phyloP scores from a whole-genome alignment of 495 filamentous ascomycete species.

The Tuber indicum region DNA sequence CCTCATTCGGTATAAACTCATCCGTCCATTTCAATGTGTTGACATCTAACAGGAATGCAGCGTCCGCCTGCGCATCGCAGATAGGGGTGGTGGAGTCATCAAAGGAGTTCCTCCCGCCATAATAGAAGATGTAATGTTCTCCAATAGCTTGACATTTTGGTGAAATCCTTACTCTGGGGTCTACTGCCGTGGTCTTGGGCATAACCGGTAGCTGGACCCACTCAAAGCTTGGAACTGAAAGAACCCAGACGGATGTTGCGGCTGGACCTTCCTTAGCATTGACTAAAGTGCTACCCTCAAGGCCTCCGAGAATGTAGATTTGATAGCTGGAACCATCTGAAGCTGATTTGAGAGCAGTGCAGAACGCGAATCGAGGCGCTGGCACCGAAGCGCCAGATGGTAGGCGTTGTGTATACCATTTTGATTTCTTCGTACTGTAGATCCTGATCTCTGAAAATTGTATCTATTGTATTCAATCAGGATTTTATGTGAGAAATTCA shows the following conservation, averaged over 20 bases:
- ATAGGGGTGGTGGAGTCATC: background rate
- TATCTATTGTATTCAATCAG: background rate
- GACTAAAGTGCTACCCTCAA: background rate
- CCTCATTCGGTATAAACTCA: background rate
- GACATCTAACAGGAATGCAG: slow-evolving; percentile 17
- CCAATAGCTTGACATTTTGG: slow-evolving; percentile 12
- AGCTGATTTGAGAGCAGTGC: slow-evolving; percentile 1
- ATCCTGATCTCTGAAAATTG: slow-evolving; percentile 12
- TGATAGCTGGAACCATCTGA: slow-evolving; percentile 17
- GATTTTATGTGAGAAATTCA: background rate
- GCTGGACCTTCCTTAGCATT: background rate
- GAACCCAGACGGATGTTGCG: slow-evolving; percentile 9
- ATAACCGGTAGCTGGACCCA: slow-evolving; percentile 9
- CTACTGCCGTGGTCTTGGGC: no score
- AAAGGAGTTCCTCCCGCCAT: slow-evolving; percentile 13
- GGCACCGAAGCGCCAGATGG: background rate
- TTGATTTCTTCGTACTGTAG: slow-evolving; percentile 13
- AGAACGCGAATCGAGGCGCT: slow-evolving; percentile 10
- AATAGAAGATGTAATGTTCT: slow-evolving; percentile 16
- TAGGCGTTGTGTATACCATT: slow-evolving; percentile 17
- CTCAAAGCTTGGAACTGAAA: slow-evolving; percentile 14
- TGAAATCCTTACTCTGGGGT: background rate
- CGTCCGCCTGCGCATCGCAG: slow-evolving; percentile 11
- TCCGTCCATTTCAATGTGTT: slow-evolving; percentile 9
- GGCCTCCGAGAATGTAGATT: slow-evolving; percentile 13